A percentile compares a stretch with the other conserved stretches of the same genome.
These are phyloP conservation scores for Phlegmacium glaucopus DNA, from an alignment of 768 basidiomycete species.

Conservation along the genomic window DNA sequence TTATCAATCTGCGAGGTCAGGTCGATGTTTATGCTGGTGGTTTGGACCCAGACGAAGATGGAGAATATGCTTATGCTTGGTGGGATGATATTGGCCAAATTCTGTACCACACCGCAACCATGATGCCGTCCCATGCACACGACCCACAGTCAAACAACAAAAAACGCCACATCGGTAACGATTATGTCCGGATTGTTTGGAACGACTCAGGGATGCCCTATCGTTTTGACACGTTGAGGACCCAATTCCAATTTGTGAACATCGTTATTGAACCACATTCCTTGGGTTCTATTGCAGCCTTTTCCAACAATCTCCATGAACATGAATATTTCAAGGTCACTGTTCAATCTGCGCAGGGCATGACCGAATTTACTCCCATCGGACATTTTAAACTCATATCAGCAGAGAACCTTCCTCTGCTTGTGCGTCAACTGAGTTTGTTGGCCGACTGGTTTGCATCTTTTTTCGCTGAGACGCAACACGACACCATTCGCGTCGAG, in stretches of 20 bases:
- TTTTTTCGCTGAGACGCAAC: conserved; percentile 72
- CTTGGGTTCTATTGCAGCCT: conserved; percentile 77
- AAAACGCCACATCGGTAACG: conserved; percentile 96
- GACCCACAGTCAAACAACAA: conserved; percentile 79
- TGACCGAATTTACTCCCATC: conserved; percentile 92
- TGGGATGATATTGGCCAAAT: conserved; percentile 98
- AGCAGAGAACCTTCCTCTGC: conserved; percentile 78
- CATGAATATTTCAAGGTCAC: conserved; percentile 96
- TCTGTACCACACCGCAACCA: conserved; percentile 92
- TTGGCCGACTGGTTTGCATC: conserved; percentile 89
- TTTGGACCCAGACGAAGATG: conserved; percentile 87
- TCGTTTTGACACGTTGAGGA: conserved; percentile 85
- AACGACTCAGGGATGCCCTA: conserved; percentile 94
- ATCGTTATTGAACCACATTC: conserved; percentile 96
- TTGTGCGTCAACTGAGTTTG: conserved; percentile 85
- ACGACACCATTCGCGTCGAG: conserved; percentile 68
- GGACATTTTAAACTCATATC: conserved; percentile 95
- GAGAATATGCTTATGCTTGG: conserved; percentile 98
- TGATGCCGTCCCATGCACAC: conserved; percentile 81
- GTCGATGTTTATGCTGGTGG: conserved; percentile 92
- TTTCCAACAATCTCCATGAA: conserved; percentile 80
- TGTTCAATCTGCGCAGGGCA: conserved; percentile 82
- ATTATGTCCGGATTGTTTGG: conserved; percentile 94
- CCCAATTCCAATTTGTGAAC: conserved; percentile 96
- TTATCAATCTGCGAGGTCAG: conserved; percentile 87